phyloP scores from a whole-genome alignment of 148 eudicot species.

The Drosera capensis region DNA sequence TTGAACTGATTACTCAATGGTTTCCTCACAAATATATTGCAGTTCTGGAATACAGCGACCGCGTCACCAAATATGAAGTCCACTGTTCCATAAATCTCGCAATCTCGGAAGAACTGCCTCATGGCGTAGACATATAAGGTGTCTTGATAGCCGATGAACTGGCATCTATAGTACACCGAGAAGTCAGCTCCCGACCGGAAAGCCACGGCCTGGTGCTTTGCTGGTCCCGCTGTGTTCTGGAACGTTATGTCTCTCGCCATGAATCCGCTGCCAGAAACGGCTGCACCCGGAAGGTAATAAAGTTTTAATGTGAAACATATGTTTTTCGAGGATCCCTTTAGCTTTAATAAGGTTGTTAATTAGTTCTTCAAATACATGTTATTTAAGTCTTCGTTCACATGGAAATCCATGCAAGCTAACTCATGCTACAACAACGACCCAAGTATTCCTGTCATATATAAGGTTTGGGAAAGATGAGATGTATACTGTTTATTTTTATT shows the following conservation, averaged over 20 bases:
- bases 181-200: constrained; percentile 17
- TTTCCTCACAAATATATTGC: constrained; percentile 15
- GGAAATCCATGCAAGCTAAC: no score
- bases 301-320: background rate
- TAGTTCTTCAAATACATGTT: no score
- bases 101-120: constrained; percentile 24
- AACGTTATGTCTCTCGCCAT: constrained; percentile 27
- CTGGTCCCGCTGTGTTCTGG: constrained; percentile 27
- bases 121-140: constrained; percentile 21
- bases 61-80: constrained; percentile 29
- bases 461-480: no score
- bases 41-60: constrained; percentile 14
- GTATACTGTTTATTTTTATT: no score
- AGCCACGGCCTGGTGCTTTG: constrained; percentile 27
- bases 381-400: no score
- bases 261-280: constrained; percentile 20
- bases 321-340: no score
- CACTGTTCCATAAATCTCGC: constrained; percentile 23
- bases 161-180: constrained; percentile 18
- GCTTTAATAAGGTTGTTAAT: no score
- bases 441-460: no score
- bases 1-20: constrained; percentile 19
- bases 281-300: constrained; percentile 5
- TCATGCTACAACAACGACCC: no score
- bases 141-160: constrained; percentile 30